These are phyloP conservation scores for Avena atlantica DNA, from an alignment of 176 grass and related monocot genomes.

Conservation along the genomic window DNA sequence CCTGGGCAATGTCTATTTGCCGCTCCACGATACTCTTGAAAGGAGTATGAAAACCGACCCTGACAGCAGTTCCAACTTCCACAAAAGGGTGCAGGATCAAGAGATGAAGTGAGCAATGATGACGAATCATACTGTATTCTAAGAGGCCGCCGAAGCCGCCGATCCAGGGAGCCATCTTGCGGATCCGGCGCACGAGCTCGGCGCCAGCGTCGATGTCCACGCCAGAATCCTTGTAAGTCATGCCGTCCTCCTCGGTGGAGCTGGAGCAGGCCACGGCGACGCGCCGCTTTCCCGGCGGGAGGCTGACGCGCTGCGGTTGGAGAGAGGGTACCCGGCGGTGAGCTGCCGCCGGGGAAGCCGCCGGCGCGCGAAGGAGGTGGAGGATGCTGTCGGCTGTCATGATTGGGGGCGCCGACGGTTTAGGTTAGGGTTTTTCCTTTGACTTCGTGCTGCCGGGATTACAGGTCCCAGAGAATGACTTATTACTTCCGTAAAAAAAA, in stretches of 20 bases:
- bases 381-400: constrained; percentile 40
- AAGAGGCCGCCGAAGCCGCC: constrained; percentile 84
- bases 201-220: constrained; percentile 90
- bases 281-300: constrained; percentile 10
- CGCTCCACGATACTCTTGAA: no score
- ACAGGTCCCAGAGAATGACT: not conserved
- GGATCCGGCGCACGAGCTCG: constrained; percentile 84
- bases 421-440: constrained; percentile 4
- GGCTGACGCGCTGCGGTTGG: constrained; percentile 1
- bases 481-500: no score
- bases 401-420: not conserved
- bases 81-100: not conserved
- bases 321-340: not conserved
- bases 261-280: constrained; percentile 40
- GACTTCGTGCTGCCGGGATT: not conserved
- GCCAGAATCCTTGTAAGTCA: constrained; percentile 78
- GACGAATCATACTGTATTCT: constrained; percentile 50
- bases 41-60: no score
- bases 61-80: no score
- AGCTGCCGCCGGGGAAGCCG: not conserved
- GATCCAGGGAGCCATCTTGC: constrained; percentile 79
- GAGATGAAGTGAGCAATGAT: not conserved
- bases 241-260: not conserved
- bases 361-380: constrained; percentile 32
- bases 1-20: no score